Conservation (phyloP, 1,139 yeast genomes). For the Debaryomyces udenii region DNA sequence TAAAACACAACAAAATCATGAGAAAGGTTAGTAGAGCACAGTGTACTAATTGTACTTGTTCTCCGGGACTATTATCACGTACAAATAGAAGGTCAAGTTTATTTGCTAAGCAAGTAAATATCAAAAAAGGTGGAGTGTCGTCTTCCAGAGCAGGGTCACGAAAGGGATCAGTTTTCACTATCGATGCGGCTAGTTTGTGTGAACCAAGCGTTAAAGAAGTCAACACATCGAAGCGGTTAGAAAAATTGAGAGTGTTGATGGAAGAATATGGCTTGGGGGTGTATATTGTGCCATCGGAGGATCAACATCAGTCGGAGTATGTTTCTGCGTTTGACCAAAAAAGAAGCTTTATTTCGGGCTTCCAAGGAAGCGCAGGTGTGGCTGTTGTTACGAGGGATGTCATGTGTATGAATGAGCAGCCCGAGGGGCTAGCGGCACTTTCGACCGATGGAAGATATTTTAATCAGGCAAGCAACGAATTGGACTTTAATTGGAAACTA, state of each 20-base stretch:
- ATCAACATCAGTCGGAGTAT: slow-evolving; percentile 92
- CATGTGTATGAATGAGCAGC: slow-evolving; percentile 55
- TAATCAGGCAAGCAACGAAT: slow-evolving; percentile 83
- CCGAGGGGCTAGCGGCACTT: slow-evolving; percentile 75
- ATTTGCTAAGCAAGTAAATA: slow-evolving; percentile 51
- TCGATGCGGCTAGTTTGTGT: slow-evolving; percentile 50
- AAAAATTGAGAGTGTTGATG: slow-evolving; percentile 68
- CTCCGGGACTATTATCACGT: slow-evolving; percentile 76
- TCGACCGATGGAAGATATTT: slow-evolving; percentile 96
- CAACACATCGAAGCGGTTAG: slow-evolving; percentile 63
- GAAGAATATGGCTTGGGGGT: slow-evolving; percentile 65
- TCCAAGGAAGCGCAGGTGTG: slow-evolving; percentile 94
- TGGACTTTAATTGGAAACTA: slow-evolving; percentile 86
- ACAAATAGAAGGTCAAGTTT: slow-evolving; percentile 57
- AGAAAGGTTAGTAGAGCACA: slow-evolving; percentile 45
- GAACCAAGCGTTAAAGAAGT: slow-evolving; percentile 50
- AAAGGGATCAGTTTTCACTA: slow-evolving; percentile 52
- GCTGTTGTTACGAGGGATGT: slow-evolving; percentile 82
- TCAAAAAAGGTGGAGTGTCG: slow-evolving; percentile 29
- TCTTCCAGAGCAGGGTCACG: slow-evolving; percentile 37
- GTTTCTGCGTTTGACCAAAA: slow-evolving; percentile 81
- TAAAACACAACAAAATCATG: slow-evolving; percentile 13
- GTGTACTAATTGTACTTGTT: slow-evolving; percentile 79
- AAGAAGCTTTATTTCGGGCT: slow-evolving; percentile 83
- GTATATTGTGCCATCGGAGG: slow-evolving; percentile 88